Base-by-base conservation (phyloP, 1,139 yeast genomes). In the Yamadazyma triangularis region DNA sequence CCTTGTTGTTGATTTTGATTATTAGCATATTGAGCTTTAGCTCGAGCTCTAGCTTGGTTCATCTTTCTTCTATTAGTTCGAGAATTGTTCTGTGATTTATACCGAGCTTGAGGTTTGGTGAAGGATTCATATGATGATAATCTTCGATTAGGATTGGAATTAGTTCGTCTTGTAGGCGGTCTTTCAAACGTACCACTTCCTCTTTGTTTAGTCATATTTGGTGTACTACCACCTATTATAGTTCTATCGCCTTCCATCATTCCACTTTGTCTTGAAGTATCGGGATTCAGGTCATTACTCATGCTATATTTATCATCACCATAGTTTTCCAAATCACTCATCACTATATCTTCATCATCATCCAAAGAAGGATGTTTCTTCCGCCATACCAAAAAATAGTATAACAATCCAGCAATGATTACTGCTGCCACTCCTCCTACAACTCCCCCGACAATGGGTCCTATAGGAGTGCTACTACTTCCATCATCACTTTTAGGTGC, bases 391-490 rank as follows among this genome's bases (percentile, higher is more conserved):
- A 31, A 64, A 40, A 41, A 56, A 59, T 49, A 67, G 41, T 57
- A 67, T 31, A 58, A 38, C 9, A 64, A 42, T 3, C 61, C 62
- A 3, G 47, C 68, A 26, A 1, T 55, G 2, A 73, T 14, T 2
- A 71, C 46, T 4, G 33, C 46, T 3, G 60, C 65, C 3, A 68
- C 56, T 7, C 74, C 76, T 8, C 80, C 84, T 2, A 73, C 64
- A 2, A 76, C 77, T 16, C 85, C 85, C 4, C 85, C 88, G 0
- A 77, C 77, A 2, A 79, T 71, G 2, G 77, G 84, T 13, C 86
- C 85, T 9, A 60, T 45, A 3, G 61, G 58, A 7, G 54, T 42
- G 10, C 38, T 25, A 13, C 44, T 29, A 5, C 42, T 26, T 5
- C 34, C 31, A 13, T 32, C 26, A 4, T 28, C 48, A 18, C 29